Base-by-base conservation (phyloP, 441 rosid genomes). In the Oxalis stricta region DNA sequence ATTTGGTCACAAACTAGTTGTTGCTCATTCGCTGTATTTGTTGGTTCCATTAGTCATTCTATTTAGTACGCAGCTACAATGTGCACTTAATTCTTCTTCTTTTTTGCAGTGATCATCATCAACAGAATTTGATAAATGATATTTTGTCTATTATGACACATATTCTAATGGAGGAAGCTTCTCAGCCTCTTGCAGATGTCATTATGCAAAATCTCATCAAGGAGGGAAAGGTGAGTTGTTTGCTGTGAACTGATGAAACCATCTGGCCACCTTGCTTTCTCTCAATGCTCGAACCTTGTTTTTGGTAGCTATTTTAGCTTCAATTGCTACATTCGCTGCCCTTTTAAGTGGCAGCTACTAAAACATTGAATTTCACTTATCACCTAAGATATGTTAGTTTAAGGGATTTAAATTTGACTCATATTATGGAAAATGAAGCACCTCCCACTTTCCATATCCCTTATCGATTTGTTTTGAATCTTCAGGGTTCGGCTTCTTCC, bases 131-230 rank as follows among this genome's bases (percentile, higher is more conserved):
- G 64, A 55, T 67, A 50, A 61, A 77, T 53, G 70, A 77, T 64
- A 55, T 86, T 29, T 50, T 75, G 66, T 69, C 72, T 52, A 72
- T 81, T 65, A 72, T 83, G 87, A 61, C 55, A 44, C 73, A 69
- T 68, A 70, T 79, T 50, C 44, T 83, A 48, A 61, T 66, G 0
- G 98, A 91, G 75, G 96, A 86, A 72, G 65, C 72, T 55, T 73
- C 81, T 46, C 61, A 62, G 50, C 53, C 61, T 11, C 78, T 83
- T 60, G 44, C 63, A 31, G 72, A 75, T 36, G 60, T 73, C 58
- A 62, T 86, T 65, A 51, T 91, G 77, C 68, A 41, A 49, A 80
- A 72, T 71, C 99, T 91, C 57, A 44, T 77, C 29, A 73, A 77
- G 69, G 79, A 77, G 53, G 74, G 58, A 56, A 69, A 64, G 78